Base-by-base conservation (phyloP, 1,284 basidiomycete genomes). In the Wallemia hederae region DNA sequence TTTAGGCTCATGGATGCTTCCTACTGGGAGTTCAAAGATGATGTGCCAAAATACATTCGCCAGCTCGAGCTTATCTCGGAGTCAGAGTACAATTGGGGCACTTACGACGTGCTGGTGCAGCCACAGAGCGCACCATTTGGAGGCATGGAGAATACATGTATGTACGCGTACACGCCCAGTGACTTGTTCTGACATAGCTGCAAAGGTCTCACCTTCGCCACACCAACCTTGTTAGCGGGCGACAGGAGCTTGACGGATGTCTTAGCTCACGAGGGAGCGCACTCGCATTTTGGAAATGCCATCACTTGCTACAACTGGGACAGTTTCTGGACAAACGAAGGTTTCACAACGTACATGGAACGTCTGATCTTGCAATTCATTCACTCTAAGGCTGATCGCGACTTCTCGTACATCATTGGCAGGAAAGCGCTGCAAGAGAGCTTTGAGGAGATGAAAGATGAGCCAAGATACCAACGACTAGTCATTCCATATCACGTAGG, bases 281-380 rank as follows among this genome's bases (percentile, higher is more conserved):
- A 89, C 69, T 85, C 82, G 1, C 89, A 80, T 79, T 88, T 87
- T 65, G 86, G 86, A 2, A 33, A 33, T 17, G n/a, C 60, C 59
- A 61, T 63, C 39, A 61, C 61, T 17, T 63, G 62, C 58, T 59
- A 58, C 24, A 62, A 62, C 58, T 63, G 62, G 62, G 59, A 62
- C 24, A 59, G n/a, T n/a, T 58, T 58, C 56, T 58, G 61, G 28
- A 59, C 60, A 33, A 70, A 71, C 62, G 66, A 74, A 69, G 74
- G 88, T 31, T 94, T 86, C 83, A 94, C 90, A 29, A 91, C 87
- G 0, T 96, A 91, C 69, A 82, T 88, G 59, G 92, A 98, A 70
- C 80, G 90, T 24, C 74, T 94, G 9, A 75, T 94, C 33, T 80
- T 83, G 49, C 75, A 82, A 65, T 74, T 76, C 59, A 73, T 92